These are phyloP conservation scores for Monosporozyma unispora DNA, from an alignment of 805 yeast species.

Conservation along the genomic window DNA sequence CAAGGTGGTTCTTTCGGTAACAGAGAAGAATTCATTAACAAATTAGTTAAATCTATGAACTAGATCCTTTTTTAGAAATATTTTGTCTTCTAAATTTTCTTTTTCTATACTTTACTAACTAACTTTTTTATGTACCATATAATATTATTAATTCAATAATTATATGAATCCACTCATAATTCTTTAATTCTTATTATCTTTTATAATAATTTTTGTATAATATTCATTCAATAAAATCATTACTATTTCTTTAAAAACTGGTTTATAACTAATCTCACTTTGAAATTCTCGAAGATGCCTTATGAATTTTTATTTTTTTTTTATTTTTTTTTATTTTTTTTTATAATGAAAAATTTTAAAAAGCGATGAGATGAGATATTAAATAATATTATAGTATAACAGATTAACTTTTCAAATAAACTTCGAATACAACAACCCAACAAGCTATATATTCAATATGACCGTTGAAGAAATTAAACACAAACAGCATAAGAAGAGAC, in stretches of 20 bases:
- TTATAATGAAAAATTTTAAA: background rate
- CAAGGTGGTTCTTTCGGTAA: conserved; percentile 98
- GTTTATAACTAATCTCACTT: background rate
- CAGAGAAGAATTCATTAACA: conserved; percentile 94
- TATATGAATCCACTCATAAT: background rate
- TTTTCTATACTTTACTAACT: background rate
- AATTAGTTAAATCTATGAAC: conserved; percentile 89
- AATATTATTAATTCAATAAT: conserved; percentile 1
- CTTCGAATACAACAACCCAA: background rate
- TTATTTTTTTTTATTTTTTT: background rate
- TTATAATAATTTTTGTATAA: conserved; percentile 1
- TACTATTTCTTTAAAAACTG: background rate
- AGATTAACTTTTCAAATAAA: background rate
- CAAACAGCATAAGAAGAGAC: conserved; percentile 32
- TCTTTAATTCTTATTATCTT: background rate
- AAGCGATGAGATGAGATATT: conserved; percentile 1
- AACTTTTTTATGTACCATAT: conserved; percentile 1
- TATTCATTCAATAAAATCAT: background rate
- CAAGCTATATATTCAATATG: conserved; percentile 4
- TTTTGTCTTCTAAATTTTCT: background rate
- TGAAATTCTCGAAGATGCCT: background rate
- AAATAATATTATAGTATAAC: background rate
- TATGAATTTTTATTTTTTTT: background rate
- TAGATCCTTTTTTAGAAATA: conserved; percentile 33
- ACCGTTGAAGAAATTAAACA: conserved; percentile 31